phyloP scores from a whole-genome alignment of 2,329 filamentous ascomycete genomes.

The Alternaria tenuissima region DNA sequence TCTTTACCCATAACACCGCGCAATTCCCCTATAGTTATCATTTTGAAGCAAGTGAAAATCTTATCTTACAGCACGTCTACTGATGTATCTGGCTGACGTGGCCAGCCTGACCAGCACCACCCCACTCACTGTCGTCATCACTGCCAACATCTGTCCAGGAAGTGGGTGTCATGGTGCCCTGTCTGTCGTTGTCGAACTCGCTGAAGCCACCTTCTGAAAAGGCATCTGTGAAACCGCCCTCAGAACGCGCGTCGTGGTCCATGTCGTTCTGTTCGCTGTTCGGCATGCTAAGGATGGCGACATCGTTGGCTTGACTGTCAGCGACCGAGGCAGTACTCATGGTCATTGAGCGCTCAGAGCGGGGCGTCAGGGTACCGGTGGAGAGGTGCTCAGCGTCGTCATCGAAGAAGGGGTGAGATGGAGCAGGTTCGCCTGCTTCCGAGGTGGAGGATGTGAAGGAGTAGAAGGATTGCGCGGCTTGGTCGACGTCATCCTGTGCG shows the following conservation, averaged over 20 bases:
- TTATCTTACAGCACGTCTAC: constrained; percentile 7
- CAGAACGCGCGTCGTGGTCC: constrained; percentile 47
- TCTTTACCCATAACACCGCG: neutral
- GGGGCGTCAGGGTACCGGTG: constrained; percentile 50
- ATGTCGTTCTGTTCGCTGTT: constrained; percentile 34
- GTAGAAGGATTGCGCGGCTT: constrained; percentile 49
- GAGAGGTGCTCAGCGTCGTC: constrained; percentile 34
- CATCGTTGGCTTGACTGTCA: constrained; percentile 41
- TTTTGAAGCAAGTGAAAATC: constrained; percentile 9
- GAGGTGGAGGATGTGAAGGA: constrained; percentile 42
- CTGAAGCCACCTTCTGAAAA: constrained; percentile 47
- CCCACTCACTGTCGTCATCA: constrained; percentile 52
- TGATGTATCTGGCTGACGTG: constrained; percentile 37
- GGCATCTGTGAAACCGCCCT: constrained; percentile 49
- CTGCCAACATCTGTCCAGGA: constrained; percentile 53
- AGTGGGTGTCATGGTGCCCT: constrained; percentile 48
- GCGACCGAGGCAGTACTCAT: constrained; percentile 41
- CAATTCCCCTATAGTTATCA: neutral
- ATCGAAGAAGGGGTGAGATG: constrained; percentile 14
- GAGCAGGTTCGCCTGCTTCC: constrained; percentile 10
- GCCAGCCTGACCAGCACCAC: constrained; percentile 35
- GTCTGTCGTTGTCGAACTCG: constrained; percentile 30
- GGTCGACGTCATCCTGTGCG: constrained; percentile 22
- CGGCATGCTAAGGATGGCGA: constrained; percentile 46
- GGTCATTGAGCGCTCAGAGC: constrained; percentile 43